A percentile compares a stretch with the other conserved stretches of the same genome.
Evolutionary conservation across 768 basidiomycete genomes (phyloP).

Genomic region (Lactarius psammicola): DNA sequence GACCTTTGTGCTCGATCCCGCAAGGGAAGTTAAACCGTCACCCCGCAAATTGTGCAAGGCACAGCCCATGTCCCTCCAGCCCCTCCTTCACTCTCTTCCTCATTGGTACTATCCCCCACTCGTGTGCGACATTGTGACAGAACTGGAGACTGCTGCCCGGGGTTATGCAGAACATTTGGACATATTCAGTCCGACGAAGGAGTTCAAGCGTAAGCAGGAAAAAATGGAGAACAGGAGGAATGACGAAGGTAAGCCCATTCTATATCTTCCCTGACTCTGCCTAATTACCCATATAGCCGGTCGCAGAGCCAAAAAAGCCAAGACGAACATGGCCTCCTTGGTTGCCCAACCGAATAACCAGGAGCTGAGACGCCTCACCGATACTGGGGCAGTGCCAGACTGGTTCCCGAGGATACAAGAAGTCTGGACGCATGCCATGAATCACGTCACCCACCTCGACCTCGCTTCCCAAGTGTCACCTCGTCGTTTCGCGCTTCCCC

Average conservation of each 20-base stretch:
- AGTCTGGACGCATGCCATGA: neutral
- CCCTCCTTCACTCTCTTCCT: neutral
- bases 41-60: neutral
- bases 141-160: too few species aligned
- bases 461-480: neutral
- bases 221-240: neutral
- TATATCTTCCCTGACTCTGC: neutral
- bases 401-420: neutral
- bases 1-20: neutral
- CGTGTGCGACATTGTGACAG: too few species aligned
- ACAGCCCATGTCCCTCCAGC: neutral
- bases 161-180: neutral
- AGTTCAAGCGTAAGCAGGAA: neutral
- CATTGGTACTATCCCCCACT: too few species aligned
- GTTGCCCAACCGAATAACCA: neutral
- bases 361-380: neutral
- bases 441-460: neutral
- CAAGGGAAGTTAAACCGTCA: neutral
- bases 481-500: neutral
- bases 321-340: neutral
- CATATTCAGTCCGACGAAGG: neutral
- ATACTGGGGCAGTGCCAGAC: neutral
- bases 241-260: neutral
- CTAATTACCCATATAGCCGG: neutral
- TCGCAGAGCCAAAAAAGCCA: neutral